phyloP scores from a whole-genome alignment of 176 grass and related monocot genomes.

The Eragrostis nindensis region DNA sequence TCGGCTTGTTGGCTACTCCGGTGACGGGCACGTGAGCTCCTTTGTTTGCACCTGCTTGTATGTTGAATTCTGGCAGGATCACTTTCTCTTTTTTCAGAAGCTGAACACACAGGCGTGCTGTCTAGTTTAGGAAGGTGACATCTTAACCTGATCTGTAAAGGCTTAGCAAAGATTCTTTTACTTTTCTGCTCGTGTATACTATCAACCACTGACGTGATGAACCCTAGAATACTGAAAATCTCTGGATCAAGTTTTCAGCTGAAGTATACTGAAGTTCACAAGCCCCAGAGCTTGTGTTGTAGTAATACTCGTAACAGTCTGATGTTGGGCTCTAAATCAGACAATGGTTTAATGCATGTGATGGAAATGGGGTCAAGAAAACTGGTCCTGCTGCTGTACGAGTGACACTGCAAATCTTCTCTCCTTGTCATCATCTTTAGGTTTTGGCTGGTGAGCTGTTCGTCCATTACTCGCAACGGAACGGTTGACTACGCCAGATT shows the following conservation, averaged over 20 bases:
- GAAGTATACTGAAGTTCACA: no score
- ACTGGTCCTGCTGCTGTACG: conserved; percentile 8
- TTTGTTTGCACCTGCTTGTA: conserved; percentile 33
- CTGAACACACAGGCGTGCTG: conserved; percentile 4
- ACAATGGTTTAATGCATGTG: no score
- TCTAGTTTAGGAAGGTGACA: conserved; percentile 40
- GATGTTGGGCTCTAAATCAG: not conserved
- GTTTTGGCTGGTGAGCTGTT: conserved; percentile 28
- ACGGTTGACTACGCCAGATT: conserved; percentile 10
- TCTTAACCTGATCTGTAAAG: conserved; percentile 31
- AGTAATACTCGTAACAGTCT: not conserved
- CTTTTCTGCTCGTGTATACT: not conserved
- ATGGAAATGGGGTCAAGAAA: not conserved
- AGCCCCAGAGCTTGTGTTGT: no score
- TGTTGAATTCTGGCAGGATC: conserved; percentile 22
- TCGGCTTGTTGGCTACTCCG: conserved; percentile 10
- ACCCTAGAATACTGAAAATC: no score
- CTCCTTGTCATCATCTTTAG: not conserved
- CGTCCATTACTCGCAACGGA: conserved; percentile 22
- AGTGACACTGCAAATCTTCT: not conserved
- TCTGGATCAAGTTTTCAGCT: no score
- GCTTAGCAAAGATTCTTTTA: conserved; percentile 9
- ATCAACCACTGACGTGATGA: no score
- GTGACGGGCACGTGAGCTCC: not conserved
- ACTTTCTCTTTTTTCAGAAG: conserved; percentile 41